Base-by-base conservation (phyloP, 345 rosid genomes). In the Turnera subulata region DNA sequence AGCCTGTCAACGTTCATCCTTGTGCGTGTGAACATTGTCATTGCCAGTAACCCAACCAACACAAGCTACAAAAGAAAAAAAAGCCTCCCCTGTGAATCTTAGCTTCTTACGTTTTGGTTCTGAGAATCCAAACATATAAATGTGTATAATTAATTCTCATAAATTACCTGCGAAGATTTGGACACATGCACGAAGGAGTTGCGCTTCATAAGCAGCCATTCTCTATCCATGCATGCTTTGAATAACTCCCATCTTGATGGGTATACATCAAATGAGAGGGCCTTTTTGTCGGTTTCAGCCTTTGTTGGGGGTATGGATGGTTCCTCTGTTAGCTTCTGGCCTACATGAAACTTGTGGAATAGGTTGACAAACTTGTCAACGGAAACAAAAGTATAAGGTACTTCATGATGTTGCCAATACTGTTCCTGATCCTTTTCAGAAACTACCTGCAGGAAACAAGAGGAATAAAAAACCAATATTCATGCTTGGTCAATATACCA, bases 161-260 rank as follows among this genome's bases (percentile, higher is more conserved):
- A 29, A 3, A 29, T 3, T 8, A 29, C 35, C 35, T 29, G 35
- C 8, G 35, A 29, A 4, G 35, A 8, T 59, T 75, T 83, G 44
- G 71, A 78, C 19, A 76, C 63, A 38, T 80, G 44, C 49, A 75
- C 32, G 58, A 71, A 77, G 15, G 78, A 68, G 62, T 80, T 83
- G 3, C 82, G 67, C 59, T 65, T 78, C 81, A 80, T 78, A 44
- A 80, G 88, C 46, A 80, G 78, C 76, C 76, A 73, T 63, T 83
- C 91, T 73, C 89, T 82, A 11, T 75, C 71, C 72, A 74, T 40
- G 58, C 96, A 89, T 24, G 79, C 85, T 68, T 73, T 80, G 70
- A 83, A 71, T 35, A 89, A 62, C 57, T 85, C 88, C 82, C 69
- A 70, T 64, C 80, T 83, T 5, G 66, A 40, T 0, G 88, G 68